Conservation (phyloP, 2,329 filamentous ascomycete genomes). For the Apiospora phragmitis region DNA sequence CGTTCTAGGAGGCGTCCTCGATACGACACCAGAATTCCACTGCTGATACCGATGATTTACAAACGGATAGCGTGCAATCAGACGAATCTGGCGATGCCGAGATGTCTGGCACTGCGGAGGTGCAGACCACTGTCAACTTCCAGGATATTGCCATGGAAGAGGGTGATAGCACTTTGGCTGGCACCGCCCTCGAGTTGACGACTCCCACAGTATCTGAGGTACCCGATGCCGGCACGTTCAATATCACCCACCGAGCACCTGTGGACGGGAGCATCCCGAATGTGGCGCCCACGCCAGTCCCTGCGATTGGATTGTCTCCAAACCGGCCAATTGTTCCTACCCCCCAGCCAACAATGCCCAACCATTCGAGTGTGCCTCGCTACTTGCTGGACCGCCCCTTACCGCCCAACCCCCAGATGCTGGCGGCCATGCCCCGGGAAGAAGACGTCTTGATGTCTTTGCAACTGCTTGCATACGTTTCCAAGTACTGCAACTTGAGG, state of each 20-base stretch:
- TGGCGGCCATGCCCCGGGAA: slow-evolving; percentile 91
- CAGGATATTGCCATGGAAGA: slow-evolving; percentile 81
- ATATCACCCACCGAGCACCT: slow-evolving; percentile 83
- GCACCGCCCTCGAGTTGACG: slow-evolving; percentile 71
- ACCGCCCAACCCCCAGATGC: slow-evolving; percentile 69
- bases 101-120: slow-evolving; percentile 77
- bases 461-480: slow-evolving; percentile 94
- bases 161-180: slow-evolving; percentile 75
- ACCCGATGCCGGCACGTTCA: slow-evolving; percentile 89
- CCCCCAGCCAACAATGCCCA: slow-evolving; percentile 73
- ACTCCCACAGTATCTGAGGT: slow-evolving; percentile 79
- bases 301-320: slow-evolving; percentile 71
- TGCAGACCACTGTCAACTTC: slow-evolving; percentile 81
- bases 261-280: slow-evolving; percentile 85
- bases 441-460: slow-evolving; percentile 98
- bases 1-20: slow-evolving; percentile 70
- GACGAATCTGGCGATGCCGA: slow-evolving; percentile 76
- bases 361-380: slow-evolving; percentile 68
- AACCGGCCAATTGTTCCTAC: slow-evolving; percentile 70
- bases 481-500: slow-evolving; percentile 95
- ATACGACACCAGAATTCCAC: slow-evolving; percentile 90
- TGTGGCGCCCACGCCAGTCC: slow-evolving; percentile 64
- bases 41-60: slow-evolving; percentile 84
- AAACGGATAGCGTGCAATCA: slow-evolving; percentile 79
- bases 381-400: slow-evolving; percentile 76